Evolutionary conservation across 2,329 filamentous ascomycete genomes (phyloP), one percentile per base, ranked within the genome.

Genomic region (Alternaria sp.): DNA sequence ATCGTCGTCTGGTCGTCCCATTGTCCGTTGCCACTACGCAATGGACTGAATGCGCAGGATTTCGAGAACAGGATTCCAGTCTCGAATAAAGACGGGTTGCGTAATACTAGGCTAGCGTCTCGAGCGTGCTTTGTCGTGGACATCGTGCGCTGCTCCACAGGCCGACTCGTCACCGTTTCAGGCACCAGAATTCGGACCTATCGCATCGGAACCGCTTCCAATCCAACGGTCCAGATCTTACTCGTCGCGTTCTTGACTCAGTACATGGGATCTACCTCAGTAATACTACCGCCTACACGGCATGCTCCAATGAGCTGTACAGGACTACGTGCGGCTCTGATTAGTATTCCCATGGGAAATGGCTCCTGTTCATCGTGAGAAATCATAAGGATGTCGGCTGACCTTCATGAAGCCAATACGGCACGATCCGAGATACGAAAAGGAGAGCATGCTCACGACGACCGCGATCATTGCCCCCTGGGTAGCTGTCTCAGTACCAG

Each of bases 181-280:
- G 73, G 73, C 74, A 76, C 55, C 72, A 67, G 65, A 67, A 70
- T 76, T 68, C 65, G 19, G 65, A 61, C 74, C 69, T 69, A 75
- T 76, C 63, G 67, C 21, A 57, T 60, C 44, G 51, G 52, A 36
- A 67, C 57, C 74, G 73, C 73, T 70, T 77, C 26, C 13, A 51
- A 19, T 49, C n/a, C 46, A 55, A 25, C 25, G 28, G 44, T 62
- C 50, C 43, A 59, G 49, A 62, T 58, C 40, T 36, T 55, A 52
- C 19, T 49, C 49, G 25, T 19, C n/a, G n/a, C 12, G 17, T 32
- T 23, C 43, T 19, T 56, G 28, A 59, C 49, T 52, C 49, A 8
- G 28, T 40, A 25, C 28, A 23, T 15, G 12, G 13, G 28, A 10
- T 52, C 28, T 40, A 21, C 30, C 15, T 40, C 36, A 8, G 15